phyloP scores from a whole-genome alignment of 352 stramenopile genomes.

The Pythium folliculosum region DNA sequence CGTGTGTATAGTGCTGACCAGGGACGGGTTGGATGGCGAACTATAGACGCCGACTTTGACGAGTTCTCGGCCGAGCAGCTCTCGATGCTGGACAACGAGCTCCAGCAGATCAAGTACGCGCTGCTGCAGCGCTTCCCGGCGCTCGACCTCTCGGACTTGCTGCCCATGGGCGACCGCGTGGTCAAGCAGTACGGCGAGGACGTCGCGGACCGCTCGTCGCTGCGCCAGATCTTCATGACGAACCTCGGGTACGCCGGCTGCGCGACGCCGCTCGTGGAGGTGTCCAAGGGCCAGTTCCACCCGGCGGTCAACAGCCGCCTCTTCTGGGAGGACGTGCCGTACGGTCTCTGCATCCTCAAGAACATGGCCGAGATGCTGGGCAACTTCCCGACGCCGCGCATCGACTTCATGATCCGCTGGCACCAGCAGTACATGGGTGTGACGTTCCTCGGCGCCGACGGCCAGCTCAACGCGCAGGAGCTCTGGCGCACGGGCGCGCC shows the following conservation, averaged over 20 bases:
- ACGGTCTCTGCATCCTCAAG: constrained; percentile 92
- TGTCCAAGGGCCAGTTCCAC: constrained; percentile 71
- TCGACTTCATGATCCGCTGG: constrained; percentile 94
- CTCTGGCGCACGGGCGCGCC: constrained; percentile 88
- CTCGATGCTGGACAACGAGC: constrained; percentile 92
- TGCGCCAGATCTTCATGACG: constrained; percentile 90
- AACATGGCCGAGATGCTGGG: constrained; percentile 92
- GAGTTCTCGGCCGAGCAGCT: constrained; percentile 92
- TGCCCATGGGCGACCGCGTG: constrained; percentile 90
- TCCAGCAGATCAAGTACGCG: constrained; percentile 91
- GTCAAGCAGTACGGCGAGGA: constrained; percentile 93
- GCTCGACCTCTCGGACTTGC: constrained; percentile 89
- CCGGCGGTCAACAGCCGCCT: constrained; percentile 85
- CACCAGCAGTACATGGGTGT: constrained; percentile 92
- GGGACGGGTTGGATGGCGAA: no score
- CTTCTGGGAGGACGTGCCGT: constrained; percentile 94
- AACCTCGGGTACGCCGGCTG: constrained; percentile 91
- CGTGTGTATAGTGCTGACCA: no score
- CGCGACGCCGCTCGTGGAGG: constrained; percentile 85
- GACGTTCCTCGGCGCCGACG: constrained; percentile 83
- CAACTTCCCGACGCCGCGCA: constrained; percentile 91
- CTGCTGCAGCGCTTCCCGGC: constrained; percentile 90
- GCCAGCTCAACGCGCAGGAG: constrained; percentile 88
- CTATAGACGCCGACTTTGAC: constrained; percentile 89
- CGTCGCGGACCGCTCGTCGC: constrained; percentile 82